These are phyloP conservation scores for Phylloporus rhodoxanthus DNA, from an alignment of 768 basidiomycete species.

Conservation along the genomic window DNA sequence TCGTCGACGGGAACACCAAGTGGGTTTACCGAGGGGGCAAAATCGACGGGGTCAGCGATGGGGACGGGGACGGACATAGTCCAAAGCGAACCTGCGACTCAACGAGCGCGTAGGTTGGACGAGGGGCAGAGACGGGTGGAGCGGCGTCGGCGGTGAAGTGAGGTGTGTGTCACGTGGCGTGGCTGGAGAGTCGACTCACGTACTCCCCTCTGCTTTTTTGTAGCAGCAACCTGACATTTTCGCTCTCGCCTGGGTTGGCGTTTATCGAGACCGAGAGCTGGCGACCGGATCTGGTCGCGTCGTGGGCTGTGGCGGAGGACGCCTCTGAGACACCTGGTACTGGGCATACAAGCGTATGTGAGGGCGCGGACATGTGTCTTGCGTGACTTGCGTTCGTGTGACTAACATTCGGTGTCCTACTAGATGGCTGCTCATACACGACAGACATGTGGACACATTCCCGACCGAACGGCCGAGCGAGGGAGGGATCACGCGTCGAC, in stretches of 20 bases:
- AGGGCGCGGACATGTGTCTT: slow-evolving; percentile 27
- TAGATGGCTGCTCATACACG: slow-evolving; percentile 79
- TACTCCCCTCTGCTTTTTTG: neutral
- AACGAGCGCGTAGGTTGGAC: slow-evolving; percentile 65
- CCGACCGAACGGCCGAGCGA: slow-evolving; percentile 33
- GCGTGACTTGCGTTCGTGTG: neutral
- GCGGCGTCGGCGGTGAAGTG: slow-evolving; percentile 52
- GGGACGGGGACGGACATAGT: slow-evolving; percentile 27
- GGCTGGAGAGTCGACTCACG: neutral
- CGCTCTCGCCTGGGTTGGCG: slow-evolving; percentile 66
- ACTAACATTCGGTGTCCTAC: neutral
- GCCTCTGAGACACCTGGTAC: neutral
- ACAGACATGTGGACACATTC: slow-evolving; percentile 69
- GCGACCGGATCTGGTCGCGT: slow-evolving; percentile 56
- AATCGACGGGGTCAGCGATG: neutral
- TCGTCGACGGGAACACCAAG: neutral
- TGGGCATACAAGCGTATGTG: slow-evolving; percentile 1
- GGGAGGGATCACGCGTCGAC: slow-evolving; percentile 53
- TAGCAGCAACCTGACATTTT: slow-evolving; percentile 80
- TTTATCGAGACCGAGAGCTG: slow-evolving; percentile 77
- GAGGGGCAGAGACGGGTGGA: slow-evolving; percentile 66
- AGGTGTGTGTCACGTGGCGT: slow-evolving; percentile 41
- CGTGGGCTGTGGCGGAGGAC: slow-evolving; percentile 41
- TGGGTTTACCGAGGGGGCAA: neutral
- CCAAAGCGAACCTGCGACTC: slow-evolving; percentile 32